Conservation (phyloP, 352 stramenopile genomes). For the Thraustochytrium sp. region DNA sequence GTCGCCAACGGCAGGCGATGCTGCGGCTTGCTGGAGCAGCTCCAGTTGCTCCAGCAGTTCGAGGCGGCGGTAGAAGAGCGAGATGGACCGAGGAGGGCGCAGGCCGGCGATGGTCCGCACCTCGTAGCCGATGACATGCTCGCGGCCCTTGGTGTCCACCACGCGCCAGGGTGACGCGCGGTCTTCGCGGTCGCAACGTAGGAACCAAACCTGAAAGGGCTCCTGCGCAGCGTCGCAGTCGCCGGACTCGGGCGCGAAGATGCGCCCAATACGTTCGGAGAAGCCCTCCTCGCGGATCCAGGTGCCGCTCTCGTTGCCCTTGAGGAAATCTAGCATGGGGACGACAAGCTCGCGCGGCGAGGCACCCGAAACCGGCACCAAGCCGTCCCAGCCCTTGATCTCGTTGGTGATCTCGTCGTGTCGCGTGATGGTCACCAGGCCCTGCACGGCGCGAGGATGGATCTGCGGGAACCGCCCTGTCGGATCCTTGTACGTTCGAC, state of each 20-base stretch:
- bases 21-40: neutral
- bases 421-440: constrained; percentile 6
- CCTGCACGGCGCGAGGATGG: neutral
- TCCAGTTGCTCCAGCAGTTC: neutral
- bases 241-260: neutral
- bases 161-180: neutral
- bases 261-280: constrained; percentile 12
- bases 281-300: constrained; percentile 15
- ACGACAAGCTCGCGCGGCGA: neutral
- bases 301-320: constrained; percentile 10
- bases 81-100: constrained; percentile 10
- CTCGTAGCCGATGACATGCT: neutral
- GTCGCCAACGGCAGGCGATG: no score
- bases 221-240: neutral
- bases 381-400: constrained; percentile 25
- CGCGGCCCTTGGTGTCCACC: neutral
- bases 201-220: constrained; percentile 8
- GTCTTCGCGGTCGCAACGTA: neutral
- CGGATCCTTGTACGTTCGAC: neutral
- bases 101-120: neutral
- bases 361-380: neutral
- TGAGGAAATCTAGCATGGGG: constrained; percentile 30
- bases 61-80: constrained; percentile 13
- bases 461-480: neutral
- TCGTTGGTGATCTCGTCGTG: constrained; percentile 28